These are phyloP conservation scores for Kwoniella sp. DNA, from an alignment of 768 basidiomycete species.

Conservation along the genomic window DNA sequence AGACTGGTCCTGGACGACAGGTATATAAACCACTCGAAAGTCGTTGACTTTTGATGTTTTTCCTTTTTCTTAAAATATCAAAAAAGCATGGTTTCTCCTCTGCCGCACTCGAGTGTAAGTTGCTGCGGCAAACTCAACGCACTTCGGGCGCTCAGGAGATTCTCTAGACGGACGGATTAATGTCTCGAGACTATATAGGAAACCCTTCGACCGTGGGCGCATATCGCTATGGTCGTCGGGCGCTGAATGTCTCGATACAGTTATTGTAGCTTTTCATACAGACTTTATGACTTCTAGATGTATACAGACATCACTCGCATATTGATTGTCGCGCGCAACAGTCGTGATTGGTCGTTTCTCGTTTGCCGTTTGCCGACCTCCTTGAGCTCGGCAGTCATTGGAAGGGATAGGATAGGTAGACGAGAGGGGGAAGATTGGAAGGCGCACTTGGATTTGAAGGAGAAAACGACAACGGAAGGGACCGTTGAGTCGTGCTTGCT, in stretches of 20 bases:
- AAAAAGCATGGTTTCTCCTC: slow-evolving; percentile 31
- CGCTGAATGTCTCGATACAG: slow-evolving; percentile 41
- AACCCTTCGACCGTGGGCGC: slow-evolving; percentile 27
- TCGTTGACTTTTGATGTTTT: slow-evolving; percentile 7
- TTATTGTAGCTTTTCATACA: slow-evolving; percentile 29
- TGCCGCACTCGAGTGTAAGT: slow-evolving; percentile 22
- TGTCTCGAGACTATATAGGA: slow-evolving; percentile 51
- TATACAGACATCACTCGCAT: not conserved
- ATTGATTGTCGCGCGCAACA: too few relatives aligned
- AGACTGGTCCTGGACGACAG: not conserved
- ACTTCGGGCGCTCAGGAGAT: slow-evolving; percentile 21
- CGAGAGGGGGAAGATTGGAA: not conserved
- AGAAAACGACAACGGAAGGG: not conserved
- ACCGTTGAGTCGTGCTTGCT: not conserved
- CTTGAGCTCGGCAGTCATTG: too few relatives aligned
- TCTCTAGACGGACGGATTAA: slow-evolving; percentile 55
- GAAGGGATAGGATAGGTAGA: not conserved
- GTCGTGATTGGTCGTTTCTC: too few relatives aligned
- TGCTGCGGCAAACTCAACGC: slow-evolving; percentile 6
- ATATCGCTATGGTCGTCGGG: slow-evolving; percentile 20
- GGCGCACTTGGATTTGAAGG: not conserved
- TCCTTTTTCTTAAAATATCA: slow-evolving; percentile 20
- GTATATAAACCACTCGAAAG: not conserved
- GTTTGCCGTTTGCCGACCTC: too few relatives aligned
- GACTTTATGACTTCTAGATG: too few relatives aligned